Evolutionary conservation across 1,139 yeast species (phyloP).

Genomic region (Debaryomycetaceae sp.): DNA sequence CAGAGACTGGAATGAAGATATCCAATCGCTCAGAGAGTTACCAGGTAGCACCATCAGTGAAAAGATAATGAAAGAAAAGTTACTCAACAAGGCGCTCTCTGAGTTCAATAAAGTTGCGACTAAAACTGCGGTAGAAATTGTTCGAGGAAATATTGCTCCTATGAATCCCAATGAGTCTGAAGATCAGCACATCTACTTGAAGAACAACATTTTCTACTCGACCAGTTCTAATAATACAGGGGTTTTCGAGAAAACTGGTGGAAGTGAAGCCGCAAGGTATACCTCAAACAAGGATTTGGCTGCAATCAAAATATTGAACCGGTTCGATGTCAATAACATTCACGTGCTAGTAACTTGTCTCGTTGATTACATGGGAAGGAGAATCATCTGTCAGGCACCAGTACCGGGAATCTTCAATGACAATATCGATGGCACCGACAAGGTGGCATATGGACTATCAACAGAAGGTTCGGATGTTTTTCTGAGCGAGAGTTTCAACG

Average conservation of each 20-base stretch:
- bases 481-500: conserved; percentile 48
- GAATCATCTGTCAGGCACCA: conserved; percentile 90
- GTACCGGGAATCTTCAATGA: conserved; percentile 85
- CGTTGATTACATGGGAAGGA: conserved; percentile 85
- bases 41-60: conserved; percentile 58
- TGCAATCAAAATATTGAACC: conserved; percentile 66
- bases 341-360: conserved; percentile 74
- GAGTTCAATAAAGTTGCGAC: conserved; percentile 79
- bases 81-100: conserved; percentile 66
- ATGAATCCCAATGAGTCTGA: conserved; percentile 70
- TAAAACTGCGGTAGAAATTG: conserved; percentile 73
- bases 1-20: conserved; percentile 89
- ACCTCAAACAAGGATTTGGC: conserved; percentile 76
- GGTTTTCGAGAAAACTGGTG: conserved; percentile 64
- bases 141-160: conserved; percentile 72
- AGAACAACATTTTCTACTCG: conserved; percentile 86
- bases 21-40: conserved; percentile 76
- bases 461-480: conserved; percentile 55
- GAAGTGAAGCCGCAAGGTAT: conserved; percentile 82
- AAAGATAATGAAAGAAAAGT: conserved; percentile 71
- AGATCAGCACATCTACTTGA: conserved; percentile 63
- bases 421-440: conserved; percentile 31
- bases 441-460: conserved; percentile 70
- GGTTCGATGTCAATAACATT: conserved; percentile 61
- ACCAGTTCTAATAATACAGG: conserved; percentile 73